Base-by-base conservation (phyloP, 495 filamentous ascomycete genomes). In the Aspergillus saccharolyticus region DNA sequence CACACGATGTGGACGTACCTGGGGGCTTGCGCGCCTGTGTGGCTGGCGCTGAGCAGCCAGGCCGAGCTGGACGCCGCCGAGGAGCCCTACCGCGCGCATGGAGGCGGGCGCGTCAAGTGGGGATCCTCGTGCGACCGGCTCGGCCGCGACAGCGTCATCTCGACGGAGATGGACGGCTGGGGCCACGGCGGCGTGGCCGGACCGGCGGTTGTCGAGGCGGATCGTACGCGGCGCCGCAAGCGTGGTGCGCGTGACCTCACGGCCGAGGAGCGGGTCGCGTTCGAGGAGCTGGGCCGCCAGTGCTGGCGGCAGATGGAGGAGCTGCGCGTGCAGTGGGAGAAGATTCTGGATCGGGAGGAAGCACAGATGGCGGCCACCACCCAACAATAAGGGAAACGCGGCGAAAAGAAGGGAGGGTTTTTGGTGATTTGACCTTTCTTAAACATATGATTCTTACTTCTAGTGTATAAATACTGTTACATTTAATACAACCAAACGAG, bases 301-400 rank as follows among this genome's bases (percentile, higher is more conserved):
- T 86, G 81, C 62, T 98, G 94, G 94, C 78, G 63, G 67, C 74
- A 87, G 74, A 91, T 98, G 84, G 94, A 98, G 77, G 79, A 75
- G 70, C 68, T 97, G 78, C 80, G 94, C 66, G 66, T 70, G 53
- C 75, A 83, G 64, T 98, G 94, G 94, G 91, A 95, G 68, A 69
- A 50, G 19, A 81, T 78, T 66, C 54, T 88, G 53, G 78, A 80
- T 65, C 56, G 62, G 49, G 74, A 62, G 16, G 75, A 75, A 53
- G 61, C 3, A 28, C 33, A 30, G 47, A 4, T 1, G 17, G 45
- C 2, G 19, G 44, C 22, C 12, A 0, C 19, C 9, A 19, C 17
- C 8, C 10, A 21, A 4, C 12, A 2, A 6, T 47, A 19, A 47
- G 7, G n/a, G 18, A 42, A 12, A 46, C 20, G 14, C n/a, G n/a